Evolutionary conservation across 768 basidiomycete species (phyloP).

Genomic region (Suillus alpinus): DNA sequence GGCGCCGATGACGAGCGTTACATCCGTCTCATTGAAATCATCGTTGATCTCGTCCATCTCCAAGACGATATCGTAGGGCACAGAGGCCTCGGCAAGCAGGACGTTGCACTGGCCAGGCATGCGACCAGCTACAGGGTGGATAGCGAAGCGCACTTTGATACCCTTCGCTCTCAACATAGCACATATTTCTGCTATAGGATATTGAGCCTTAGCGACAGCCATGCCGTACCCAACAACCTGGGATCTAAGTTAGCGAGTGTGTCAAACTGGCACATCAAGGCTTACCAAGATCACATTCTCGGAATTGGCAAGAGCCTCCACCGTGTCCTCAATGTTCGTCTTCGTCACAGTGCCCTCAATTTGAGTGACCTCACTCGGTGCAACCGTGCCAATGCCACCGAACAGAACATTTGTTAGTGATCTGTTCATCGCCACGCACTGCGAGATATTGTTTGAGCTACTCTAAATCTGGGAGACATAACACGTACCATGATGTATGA

Average conservation of each 20-base stretch:
- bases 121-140: slow-evolving; percentile 88
- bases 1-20: slow-evolving; percentile 89
- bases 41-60: slow-evolving; percentile 97
- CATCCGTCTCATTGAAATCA: slow-evolving; percentile 83
- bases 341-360: slow-evolving; percentile 83
- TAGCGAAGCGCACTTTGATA: slow-evolving; percentile 80
- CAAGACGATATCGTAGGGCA: slow-evolving; percentile 87
- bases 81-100: slow-evolving; percentile 85
- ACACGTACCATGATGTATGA: slow-evolving; percentile 84
- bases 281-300: slow-evolving; percentile 79
- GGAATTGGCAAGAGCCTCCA: slow-evolving; percentile 72
- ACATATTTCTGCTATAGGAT: slow-evolving; percentile 73
- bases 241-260: slow-evolving; percentile 7
- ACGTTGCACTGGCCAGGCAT: slow-evolving; percentile 96
- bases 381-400: slow-evolving; percentile 70
- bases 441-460: slow-evolving; percentile 3
- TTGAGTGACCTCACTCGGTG: slow-evolving; percentile 57
- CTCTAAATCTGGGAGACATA: background rate
- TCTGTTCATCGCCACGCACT: slow-evolving; percentile 94
- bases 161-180: slow-evolving; percentile 69
- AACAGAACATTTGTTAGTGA: slow-evolving; percentile 84
- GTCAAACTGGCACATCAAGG: background rate
- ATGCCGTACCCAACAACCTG: slow-evolving; percentile 87
- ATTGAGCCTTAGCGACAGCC: slow-evolving; percentile 91
- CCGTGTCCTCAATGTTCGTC: slow-evolving; percentile 77